phyloP scores from a whole-genome alignment of 345 rosid genomes.

The Salix caprea region DNA sequence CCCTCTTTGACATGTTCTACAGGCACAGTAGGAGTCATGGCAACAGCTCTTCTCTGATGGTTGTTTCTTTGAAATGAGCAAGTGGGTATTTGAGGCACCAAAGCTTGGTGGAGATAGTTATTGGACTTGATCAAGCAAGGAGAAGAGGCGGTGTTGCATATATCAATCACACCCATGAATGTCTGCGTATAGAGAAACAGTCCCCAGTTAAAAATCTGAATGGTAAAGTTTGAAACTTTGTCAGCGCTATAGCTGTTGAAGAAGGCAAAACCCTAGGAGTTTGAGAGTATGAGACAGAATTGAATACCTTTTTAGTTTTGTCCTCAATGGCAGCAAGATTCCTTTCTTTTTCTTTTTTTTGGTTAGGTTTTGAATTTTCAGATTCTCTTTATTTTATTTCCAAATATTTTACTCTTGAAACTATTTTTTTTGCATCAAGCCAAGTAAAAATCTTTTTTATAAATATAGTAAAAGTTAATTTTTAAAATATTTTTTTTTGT shows the following conservation, averaged over 20 bases:
- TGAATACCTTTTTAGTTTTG: neutral
- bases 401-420: no score
- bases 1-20: slow-evolving; percentile 40
- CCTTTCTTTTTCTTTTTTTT: no score
- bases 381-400: no score
- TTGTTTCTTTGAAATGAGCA: slow-evolving; percentile 25
- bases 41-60: slow-evolving; percentile 24
- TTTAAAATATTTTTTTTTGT: no score
- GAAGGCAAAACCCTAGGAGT: no score
- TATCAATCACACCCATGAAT: slow-evolving; percentile 53
- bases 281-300: no score
- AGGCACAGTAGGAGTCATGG: slow-evolving; percentile 44
- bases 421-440: no score
- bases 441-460: no score
- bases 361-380: no score
- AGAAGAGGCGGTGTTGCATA: slow-evolving; percentile 31
- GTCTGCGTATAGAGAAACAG: slow-evolving; percentile 9
- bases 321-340: neutral
- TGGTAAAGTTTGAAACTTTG: no score
- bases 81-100: slow-evolving; percentile 22
- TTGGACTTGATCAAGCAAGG: slow-evolving; percentile 30
- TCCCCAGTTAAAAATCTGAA: neutral
- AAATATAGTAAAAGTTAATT: no score
- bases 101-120: slow-evolving; percentile 16
- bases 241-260: no score